Percentiles rank a stretch among this genome's conserved stretches.
Conservation (phyloP, 2,329 filamentous ascomycete genomes). For the Blastomyces parvus region DNA sequence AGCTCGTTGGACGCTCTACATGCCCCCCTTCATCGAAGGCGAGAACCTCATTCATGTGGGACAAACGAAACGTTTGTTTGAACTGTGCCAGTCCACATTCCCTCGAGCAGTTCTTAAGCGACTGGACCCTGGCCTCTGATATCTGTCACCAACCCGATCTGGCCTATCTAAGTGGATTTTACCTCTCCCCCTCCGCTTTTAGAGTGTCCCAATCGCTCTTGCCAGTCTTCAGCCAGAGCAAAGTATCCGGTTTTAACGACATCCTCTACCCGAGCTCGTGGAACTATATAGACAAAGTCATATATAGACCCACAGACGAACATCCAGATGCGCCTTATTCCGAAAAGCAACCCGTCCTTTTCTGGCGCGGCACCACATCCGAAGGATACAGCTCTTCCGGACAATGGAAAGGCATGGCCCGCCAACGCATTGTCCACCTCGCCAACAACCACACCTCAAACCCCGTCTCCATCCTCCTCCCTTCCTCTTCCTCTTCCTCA, state of each 20-base stretch:
- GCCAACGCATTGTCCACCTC: conserved; percentile 62
- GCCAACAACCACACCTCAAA: conserved; percentile 45
- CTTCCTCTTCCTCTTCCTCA: conserved; percentile 27
- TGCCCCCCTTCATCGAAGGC: conserved; percentile 56
- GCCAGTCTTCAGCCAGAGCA: conserved; percentile 67
- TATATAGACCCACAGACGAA: conserved; percentile 43
- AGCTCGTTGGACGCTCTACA: conserved; percentile 39
- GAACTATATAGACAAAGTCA: conserved; percentile 52
- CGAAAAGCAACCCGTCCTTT: conserved; percentile 55
- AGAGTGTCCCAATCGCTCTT: conserved; percentile 55
- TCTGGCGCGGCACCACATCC: conserved; percentile 64
- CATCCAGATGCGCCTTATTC: conserved; percentile 47
- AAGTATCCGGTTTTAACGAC: conserved; percentile 63
- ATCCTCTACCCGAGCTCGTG: conserved; percentile 61
- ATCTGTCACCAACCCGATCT: conserved; percentile 71
- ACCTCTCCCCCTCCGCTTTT: conserved; percentile 54
- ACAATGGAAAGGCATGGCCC: conserved; percentile 58
- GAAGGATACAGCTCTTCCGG: conserved; percentile 45
- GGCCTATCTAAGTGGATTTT: conserved; percentile 62
- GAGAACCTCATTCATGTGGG: conserved; percentile 52
- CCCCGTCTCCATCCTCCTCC: conserved; percentile 48
- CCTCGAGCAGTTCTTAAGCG: conserved; percentile 53
- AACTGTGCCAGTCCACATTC: conserved; percentile 57
- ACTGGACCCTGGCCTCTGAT: conserved; percentile 57
- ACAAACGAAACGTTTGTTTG: conserved; percentile 55